Base-by-base conservation (phyloP, 2,329 filamentous ascomycete species). In the Dothidotthia symphoricarpi region DNA sequence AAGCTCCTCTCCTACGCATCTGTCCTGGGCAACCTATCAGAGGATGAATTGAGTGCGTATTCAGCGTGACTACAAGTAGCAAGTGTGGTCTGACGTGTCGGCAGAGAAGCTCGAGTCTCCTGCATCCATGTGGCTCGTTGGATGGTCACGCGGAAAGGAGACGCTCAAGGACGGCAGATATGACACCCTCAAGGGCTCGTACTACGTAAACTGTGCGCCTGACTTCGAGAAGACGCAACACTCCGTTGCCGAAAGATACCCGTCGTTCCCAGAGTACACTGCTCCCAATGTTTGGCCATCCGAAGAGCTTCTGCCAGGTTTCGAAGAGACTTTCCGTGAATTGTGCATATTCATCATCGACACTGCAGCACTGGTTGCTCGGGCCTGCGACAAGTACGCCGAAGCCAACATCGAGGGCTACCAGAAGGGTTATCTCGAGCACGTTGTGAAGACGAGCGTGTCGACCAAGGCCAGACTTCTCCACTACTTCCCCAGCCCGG, bases 381-480 rank as follows among this genome's bases (percentile, higher is more conserved):
- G 82, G n/a, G 88, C 87, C 3, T 96, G 91, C 67, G 91, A 96
- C 70, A 78, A 77, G 38, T 97, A 88, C 67, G 93, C 90, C 2
- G 76, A 82, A 61, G 75, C 78, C 39, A 87, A 94, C 48, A 87
- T 97, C 28, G 71, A 80, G 0, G 85, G 75, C 2, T 97, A 97
- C 61, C 80, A 81, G 31, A 61, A 69, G 3, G 86, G 85, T 1
- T 96, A 94, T 59, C 74, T 98, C 3, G 88, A 96, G 70, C 81
- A 82, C 36, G 86, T 97, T 5, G 91, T 98, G 31, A 81, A 81
- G 64, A 85, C 82, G 0, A 95, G 88, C 32, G 83, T 82, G 24
- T 94, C 86, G 1, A 95, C 88, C 25, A 97, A 98, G 69, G 93
- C 93, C 1, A 76, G 93, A 10, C 74, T 98, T 17, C 71, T 97